A percentile compares a stretch with the other conserved stretches of the same genome.
Evolutionary conservation across 2,329 filamentous ascomycete genomes (phyloP).

Genomic region (Fusarium verticillioides): DNA sequence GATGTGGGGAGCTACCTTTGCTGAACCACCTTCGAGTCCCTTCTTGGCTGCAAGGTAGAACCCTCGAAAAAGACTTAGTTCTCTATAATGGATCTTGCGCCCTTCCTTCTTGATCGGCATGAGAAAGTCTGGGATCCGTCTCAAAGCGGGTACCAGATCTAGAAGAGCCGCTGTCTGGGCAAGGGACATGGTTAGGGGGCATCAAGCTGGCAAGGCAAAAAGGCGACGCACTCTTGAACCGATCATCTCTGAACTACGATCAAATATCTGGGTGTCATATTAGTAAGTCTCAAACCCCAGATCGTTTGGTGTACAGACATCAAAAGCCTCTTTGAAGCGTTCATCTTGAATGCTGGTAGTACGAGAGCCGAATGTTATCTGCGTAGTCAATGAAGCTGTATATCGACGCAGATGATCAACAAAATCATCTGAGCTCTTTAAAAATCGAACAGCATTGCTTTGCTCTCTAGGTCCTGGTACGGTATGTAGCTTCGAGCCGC

Average conservation of each 20-base stretch:
- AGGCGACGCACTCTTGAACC: background rate
- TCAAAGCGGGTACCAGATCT: background rate
- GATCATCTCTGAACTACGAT: background rate
- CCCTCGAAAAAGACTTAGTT: background rate
- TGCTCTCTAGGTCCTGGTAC: background rate
- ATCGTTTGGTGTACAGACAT: fast-evolving
- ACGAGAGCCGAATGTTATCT: background rate
- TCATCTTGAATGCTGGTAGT: background rate
- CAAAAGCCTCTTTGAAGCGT: background rate
- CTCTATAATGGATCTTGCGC: background rate
- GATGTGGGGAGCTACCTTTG: background rate
- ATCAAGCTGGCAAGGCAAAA: too few relatives aligned
- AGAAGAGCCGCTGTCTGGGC: background rate
- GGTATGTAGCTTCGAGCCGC: background rate
- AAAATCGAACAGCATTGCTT: background rate
- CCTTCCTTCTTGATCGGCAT: background rate
- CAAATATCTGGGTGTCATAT: fast-evolving
- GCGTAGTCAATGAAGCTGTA: background rate
- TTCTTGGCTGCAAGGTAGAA: background rate
- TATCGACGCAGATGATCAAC: background rate
- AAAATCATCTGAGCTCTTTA: background rate
- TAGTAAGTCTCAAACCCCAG: fast-evolving
- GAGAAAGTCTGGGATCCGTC: fast-evolving
- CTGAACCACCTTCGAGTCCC: background rate
- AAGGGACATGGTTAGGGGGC: background rate